Base-by-base conservation (phyloP, 2,329 filamentous ascomycete genomes). In the Chrysosporium keratinophilum region DNA sequence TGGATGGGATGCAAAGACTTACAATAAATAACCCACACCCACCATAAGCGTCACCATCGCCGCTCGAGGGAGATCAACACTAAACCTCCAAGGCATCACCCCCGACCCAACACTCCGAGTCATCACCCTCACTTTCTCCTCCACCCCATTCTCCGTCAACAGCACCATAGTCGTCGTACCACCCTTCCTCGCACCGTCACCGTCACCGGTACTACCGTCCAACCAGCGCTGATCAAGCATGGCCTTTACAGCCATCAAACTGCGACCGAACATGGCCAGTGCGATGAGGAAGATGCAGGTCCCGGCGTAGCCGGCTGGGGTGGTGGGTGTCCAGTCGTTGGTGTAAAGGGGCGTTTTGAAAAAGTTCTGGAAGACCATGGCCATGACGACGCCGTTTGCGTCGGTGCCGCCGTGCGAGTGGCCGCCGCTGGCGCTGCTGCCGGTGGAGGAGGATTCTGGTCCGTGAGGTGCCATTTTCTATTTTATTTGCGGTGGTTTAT, bases 221-320 rank as follows among this genome's bases (percentile, higher is more conserved):
- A 85, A 71, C 84, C 88, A 94, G 72, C 60, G 74, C 65, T 78
- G 69, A 74, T 81, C 71, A 72, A 80, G 69, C 14, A 74, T 63
- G 20, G 73, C 66, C 66, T 88, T 88, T 62, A 80, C 74, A 2
- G 89, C 89, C 49, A 91, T 73, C 14, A 95, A 75, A 17, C 76
- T 71, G 50, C 90, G 85, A 64, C 84, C 82, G 54, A 85, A 64
- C 57, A 83, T 75, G 56, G 83, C 83, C 50, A 97, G 82, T 43
- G 85, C 62, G 66, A 95, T 83, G 56, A 96, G 78, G 72, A 96
- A 96, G 68, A 96, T 87, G 74, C 91, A 95, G 28, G 88, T 95
- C 53, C 82, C 91, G 1, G 88, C 88, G 70, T 96, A 97, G 56
- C 78, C 73, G 61, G 84, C 88, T 5, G 77, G 73, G 35, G 73